Evolutionary conservation across 2,329 filamentous ascomycete genomes (phyloP).

Genomic region (Colletotrichum tropicicola): DNA sequence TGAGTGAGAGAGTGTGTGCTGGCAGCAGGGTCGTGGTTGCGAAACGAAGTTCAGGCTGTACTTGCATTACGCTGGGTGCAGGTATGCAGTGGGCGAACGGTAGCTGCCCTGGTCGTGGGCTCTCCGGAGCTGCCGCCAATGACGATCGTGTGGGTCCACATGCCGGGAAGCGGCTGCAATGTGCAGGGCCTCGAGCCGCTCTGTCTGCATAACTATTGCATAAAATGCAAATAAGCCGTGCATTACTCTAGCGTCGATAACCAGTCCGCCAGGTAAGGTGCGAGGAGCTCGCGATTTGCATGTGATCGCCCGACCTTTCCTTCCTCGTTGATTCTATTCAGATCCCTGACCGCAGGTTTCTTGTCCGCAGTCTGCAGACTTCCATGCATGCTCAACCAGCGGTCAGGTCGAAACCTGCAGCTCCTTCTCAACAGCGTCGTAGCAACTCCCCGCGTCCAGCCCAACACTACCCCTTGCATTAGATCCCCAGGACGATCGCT

Average conservation of each 20-base stretch:
- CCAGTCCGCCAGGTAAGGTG: background rate
- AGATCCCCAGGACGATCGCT: background rate
- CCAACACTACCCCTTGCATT: background rate
- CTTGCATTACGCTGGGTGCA: background rate
- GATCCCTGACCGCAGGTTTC: background rate
- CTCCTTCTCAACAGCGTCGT: background rate
- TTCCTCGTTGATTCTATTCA: background rate
- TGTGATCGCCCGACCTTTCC: slow-evolving; percentile 11
- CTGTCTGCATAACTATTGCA: background rate
- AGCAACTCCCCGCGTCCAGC: background rate
- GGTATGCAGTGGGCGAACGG: background rate
- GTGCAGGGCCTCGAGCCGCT: background rate
- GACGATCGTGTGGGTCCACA: slow-evolving; percentile 25
- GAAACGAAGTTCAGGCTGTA: slow-evolving; percentile 19
- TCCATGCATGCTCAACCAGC: background rate
- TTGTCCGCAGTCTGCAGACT: background rate
- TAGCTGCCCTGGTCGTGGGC: slow-evolving; percentile 12
- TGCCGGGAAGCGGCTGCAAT: slow-evolving; percentile 17
- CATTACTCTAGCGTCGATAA: background rate
- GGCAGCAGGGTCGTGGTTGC: slow-evolving; percentile 10
- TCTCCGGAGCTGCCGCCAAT: slow-evolving; percentile 24
- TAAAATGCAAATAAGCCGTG: background rate
- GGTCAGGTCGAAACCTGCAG: background rate
- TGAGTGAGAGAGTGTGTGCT: background rate
- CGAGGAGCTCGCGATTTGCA: slow-evolving; percentile 1